phyloP scores from a whole-genome alignment of 73 alveolate genomes.

The Paramecium pentaurelia region DNA sequence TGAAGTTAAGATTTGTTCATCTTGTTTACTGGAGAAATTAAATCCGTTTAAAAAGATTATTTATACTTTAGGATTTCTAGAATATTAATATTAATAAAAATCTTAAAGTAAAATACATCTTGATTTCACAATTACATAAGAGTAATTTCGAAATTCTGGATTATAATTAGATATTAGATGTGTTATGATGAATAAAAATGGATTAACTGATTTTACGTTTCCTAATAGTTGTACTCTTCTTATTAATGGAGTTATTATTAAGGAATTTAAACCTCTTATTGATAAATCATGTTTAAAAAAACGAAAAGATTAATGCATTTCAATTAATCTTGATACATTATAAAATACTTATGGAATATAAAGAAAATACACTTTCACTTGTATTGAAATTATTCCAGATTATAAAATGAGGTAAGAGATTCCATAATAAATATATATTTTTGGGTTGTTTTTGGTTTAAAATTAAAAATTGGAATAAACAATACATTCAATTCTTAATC shows the following conservation, averaged over 20 bases:
- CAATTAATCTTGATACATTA: background rate
- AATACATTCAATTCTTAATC: background rate
- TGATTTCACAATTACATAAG: background rate
- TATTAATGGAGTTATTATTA: background rate
- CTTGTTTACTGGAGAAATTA: constrained; percentile 1
- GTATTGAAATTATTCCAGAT: background rate
- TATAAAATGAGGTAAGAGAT: background rate
- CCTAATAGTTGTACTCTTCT: background rate
- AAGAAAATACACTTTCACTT: background rate
- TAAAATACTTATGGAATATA: background rate
- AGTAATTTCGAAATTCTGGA: background rate
- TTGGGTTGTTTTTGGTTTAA: background rate
- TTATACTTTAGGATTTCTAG: background rate
- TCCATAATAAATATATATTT: background rate
- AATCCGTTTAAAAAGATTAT: background rate
- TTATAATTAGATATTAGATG: background rate
- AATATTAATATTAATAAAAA: background rate
- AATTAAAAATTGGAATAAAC: background rate
- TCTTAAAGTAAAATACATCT: background rate
- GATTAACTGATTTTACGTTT: constrained; percentile 23
- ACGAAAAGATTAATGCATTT: background rate
- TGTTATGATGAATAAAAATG: constrained; percentile 18
- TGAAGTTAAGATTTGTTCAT: background rate
- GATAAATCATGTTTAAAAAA: constrained; percentile 28
- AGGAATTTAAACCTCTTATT: background rate